Evolutionary conservation across 2,329 filamentous ascomycete species (phyloP), one percentile per base, ranked within the genome.

Genomic region (Fusarium euwallaceae): DNA sequence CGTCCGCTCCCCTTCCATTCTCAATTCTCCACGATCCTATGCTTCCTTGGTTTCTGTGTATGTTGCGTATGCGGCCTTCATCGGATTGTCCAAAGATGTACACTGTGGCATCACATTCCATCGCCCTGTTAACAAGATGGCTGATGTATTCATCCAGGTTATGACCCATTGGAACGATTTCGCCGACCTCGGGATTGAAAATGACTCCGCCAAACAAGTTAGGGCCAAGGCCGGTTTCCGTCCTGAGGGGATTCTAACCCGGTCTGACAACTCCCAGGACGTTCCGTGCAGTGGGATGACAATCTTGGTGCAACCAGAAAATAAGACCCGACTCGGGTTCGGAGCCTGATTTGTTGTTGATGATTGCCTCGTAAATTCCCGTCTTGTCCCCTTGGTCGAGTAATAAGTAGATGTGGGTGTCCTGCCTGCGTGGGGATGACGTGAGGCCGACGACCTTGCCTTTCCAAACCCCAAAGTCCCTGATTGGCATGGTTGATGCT

Each of bases 1-100:
- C 72, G 17, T 74, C 72, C 34, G 72, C 61, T 14, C 55, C 39
- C 6, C n/a, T 60, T 4, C 59, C 64, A 48, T 74, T 70, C 20
- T 64, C 37, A 2, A 36, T 43, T 12, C 3, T 29, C 22, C 24
- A 27, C 7, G 6, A 2, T 20, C 14, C 34, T 11, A 6, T 6
- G 36, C 29, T 60, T 60, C 36, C 22, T 32, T 60, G 56, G 36
- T 60, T 41, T 24, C 39, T 29, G 56, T 60, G 56, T n/a, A 60
- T 11, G 34, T 60, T 43, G 22, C 27, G 36, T n/a, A 60, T 43
- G 16, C 20, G 6, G 9, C 22, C 17, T 11, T 9, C 12, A 12
- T 34, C 10, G 14, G 56, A 14, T 11, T 67, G 37, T 37, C 65
- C 60, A 41, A 39, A 64, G 16, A 64, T 48, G 32, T 64, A 64